Base-by-base conservation (phyloP, 2,329 filamentous ascomycete genomes). In the Ophiostoma quercus region DNA sequence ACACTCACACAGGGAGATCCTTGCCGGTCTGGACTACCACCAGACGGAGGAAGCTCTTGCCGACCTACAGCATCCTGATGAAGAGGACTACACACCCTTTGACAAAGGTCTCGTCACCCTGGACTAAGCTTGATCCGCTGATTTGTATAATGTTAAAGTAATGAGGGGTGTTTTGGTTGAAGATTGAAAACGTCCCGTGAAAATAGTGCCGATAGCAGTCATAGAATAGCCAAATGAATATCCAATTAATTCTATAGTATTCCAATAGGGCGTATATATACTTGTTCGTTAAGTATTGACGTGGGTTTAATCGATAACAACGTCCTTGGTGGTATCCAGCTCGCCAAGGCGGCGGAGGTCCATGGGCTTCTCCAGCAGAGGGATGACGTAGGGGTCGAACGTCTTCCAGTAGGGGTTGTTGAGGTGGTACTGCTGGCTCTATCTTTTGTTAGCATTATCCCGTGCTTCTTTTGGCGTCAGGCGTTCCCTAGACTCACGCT, bases 331-430 rank as follows among this genome's bases (percentile, higher is more conserved):
- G 3, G 65, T 66, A 14, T 66, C 65, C n/a, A 66, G 39, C 39
- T 66, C 65, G 37, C 41, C 65, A n/a, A 66, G 34, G 22, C 65
- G 65, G 22, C 65, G 65, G n/a, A 66, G 65, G 65, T 66, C 65
- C 65, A 66, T 66, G 12, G 65, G 65, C 65, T 66, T 66, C 65
- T 41, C 65, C 11, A 66, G 65, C 37, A 66, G 65, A 5, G 65
- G 65, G 37, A 66, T 43, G 37, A 66, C 65, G 39, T 66, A 66
- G 37, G 65, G 65, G 65, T 66, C 65, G 12, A 66, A 66, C 1
- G 65, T 66, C 65, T 66, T 66, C 65, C 65, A 66, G 39, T 66
- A 66, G 39, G 65, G 65, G 65, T 66, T 66, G 37, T 19, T 25
- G 11, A 66, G 65, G 39, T 66, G 65, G 65, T 66, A 66, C 12